Percentiles rank a stretch among this genome's conserved stretches.
Conservation (phyloP, 2,329 filamentous ascomycete genomes). For the Paracoccidioides brasiliensis region DNA sequence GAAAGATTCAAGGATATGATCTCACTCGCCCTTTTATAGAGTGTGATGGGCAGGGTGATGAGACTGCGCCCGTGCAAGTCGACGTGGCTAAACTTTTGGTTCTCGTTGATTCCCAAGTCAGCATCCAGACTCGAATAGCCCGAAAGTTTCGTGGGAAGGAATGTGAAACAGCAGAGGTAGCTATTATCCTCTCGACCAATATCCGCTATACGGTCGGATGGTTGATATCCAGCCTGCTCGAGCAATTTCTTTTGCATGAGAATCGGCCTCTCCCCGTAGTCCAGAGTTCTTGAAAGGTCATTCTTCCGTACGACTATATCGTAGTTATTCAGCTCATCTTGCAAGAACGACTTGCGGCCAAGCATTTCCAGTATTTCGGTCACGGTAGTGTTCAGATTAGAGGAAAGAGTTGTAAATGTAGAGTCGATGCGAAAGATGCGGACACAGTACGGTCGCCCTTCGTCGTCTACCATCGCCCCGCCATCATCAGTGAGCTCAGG, state of each 20-base stretch:
- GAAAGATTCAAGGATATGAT: slow-evolving; percentile 94
- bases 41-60: slow-evolving; percentile 83
- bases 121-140: slow-evolving; percentile 59
- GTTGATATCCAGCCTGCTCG: slow-evolving; percentile 82
- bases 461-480: slow-evolving; percentile 59
- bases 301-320: slow-evolving; percentile 93
- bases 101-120: slow-evolving; percentile 67
- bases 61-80: slow-evolving; percentile 83
- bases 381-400: slow-evolving; percentile 70
- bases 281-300: slow-evolving; percentile 70
- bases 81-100: slow-evolving; percentile 86
- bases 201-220: slow-evolving; percentile 77
- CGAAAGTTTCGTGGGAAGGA: slow-evolving; percentile 76
- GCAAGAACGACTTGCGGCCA: slow-evolving; percentile 85
- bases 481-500: slow-evolving; percentile 54
- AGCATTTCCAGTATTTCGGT: slow-evolving; percentile 79
- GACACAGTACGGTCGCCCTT: slow-evolving; percentile 71
- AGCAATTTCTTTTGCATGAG: slow-evolving; percentile 83
- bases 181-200: slow-evolving; percentile 94
- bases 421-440: slow-evolving; percentile 88
- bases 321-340: slow-evolving; percentile 84
- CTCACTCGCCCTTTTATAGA: slow-evolving; percentile 82
- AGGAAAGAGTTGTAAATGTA: slow-evolving; percentile 85
- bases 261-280: slow-evolving; percentile 65
- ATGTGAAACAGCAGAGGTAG: slow-evolving; percentile 91